Evolutionary conservation across 2,329 filamentous ascomycete species (phyloP), one percentile per base, ranked within the genome.

Genomic region (Esteya vermicola): DNA sequence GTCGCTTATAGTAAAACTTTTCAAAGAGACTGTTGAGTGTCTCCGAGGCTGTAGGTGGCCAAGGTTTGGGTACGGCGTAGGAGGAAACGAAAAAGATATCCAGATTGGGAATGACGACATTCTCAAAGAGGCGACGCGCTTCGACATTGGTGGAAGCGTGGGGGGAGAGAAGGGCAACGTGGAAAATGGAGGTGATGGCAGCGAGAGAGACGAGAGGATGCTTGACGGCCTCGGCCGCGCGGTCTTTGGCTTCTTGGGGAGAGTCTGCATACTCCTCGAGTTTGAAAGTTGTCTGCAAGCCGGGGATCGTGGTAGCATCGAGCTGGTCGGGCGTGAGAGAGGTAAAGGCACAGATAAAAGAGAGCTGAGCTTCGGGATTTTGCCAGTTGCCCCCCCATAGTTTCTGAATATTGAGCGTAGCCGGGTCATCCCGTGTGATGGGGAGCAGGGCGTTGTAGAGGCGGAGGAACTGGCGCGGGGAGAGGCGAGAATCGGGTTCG

Each of bases 301-400:
- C 76, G 1, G 86, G 89, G 43, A 96, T 91, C 27, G 81, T 82
- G 12, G 78, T 81, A 4, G 85, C 81, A 55, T 96, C 86, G 21
- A 94, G 69, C 51, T 88, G 75, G 22, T 84, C 74, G 0, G 80
- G 71, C 12, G 72, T 74, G 42, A 88, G 71, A 4, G 82, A 83
- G 19, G 89, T 70, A 55, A 89, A 95, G 16, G 86, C 86, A 47
- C 81, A 81, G 40, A 96, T 75, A 55, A 96, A 95, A n/a, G 88
- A 93, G 27, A 98, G 65, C 48, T 96, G 89, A 0, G 91, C 85
- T 46, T 93, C 78, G 13, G 81, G 74, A 49, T 93, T 75, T 46
- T 80, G 76, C 89, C 93, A 98, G 45, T 75, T 67, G 52, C 88
- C 88, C 43, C 88, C 88, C 88, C 91, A 96, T 19, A 98, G 65